Evolutionary conservation across 345 rosid genomes (phyloP).

Genomic region (Eucalyptus coolabah): DNA sequence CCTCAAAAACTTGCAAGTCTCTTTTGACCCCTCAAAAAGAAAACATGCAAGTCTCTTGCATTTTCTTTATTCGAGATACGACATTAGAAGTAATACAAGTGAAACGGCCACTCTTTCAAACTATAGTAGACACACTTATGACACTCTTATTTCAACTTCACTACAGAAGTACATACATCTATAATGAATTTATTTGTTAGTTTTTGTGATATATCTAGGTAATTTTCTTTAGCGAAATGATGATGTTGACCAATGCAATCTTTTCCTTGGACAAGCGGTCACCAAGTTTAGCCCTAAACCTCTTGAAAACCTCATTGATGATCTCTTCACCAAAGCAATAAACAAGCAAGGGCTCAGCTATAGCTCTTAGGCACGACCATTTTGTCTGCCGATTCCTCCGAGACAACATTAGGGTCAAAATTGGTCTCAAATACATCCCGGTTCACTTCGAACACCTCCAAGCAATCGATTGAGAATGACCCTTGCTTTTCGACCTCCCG

Average conservation of each 20-base stretch:
- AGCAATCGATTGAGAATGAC: constrained; percentile 13
- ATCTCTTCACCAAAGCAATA: constrained; percentile 21
- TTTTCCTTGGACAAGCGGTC: background rate
- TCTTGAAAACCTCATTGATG: constrained; percentile 6
- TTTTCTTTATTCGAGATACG: background rate
- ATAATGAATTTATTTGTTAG: background rate
- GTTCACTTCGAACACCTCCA: constrained; percentile 17
- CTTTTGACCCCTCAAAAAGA: background rate
- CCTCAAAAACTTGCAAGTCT: background rate
- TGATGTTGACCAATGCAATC: background rate
- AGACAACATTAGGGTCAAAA: background rate
- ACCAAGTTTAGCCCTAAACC: background rate
- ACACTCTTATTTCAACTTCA: background rate
- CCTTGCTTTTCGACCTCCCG: constrained; percentile 22
- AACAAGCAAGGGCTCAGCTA: constrained; percentile 33
- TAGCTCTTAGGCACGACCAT: constrained; percentile 37
- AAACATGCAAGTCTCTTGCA: background rate
- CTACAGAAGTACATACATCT: background rate
- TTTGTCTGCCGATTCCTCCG: constrained; percentile 8
- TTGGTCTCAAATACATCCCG: constrained; percentile 10
- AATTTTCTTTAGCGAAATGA: background rate
- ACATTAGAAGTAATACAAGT: background rate
- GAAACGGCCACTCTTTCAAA: background rate
- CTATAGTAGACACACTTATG: background rate
- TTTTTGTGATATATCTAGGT: background rate